Percentiles rank a stretch among this genome's conserved stretches.
These are phyloP conservation scores for Beauveria australis DNA, from an alignment of 2,329 filamentous ascomycete species.

Conservation along the genomic window DNA sequence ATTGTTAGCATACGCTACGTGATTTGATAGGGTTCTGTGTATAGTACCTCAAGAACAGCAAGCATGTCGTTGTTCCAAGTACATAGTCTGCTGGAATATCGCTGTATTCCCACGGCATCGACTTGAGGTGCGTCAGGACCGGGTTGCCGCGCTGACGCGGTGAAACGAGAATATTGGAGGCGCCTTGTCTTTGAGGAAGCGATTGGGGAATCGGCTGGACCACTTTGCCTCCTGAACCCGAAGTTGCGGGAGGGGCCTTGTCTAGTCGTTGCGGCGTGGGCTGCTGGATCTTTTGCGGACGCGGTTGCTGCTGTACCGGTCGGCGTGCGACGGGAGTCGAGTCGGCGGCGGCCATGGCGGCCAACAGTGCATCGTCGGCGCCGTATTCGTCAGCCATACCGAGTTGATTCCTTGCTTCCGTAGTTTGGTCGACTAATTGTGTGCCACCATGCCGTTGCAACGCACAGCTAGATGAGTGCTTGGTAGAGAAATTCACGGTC, in stretches of 20 bases:
- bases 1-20: not conserved
- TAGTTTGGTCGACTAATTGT: not conserved
- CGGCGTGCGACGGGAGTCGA: conserved; percentile 19
- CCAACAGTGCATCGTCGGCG: conserved; percentile 47
- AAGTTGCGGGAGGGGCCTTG: conserved; percentile 30
- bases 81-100: conserved; percentile 95
- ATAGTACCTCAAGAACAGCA: conserved; percentile 68
- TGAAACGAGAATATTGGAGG: conserved; percentile 80
- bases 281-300: conserved; percentile 35
- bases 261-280: conserved; percentile 50
- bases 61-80: conserved; percentile 78
- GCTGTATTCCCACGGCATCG: conserved; percentile 89
- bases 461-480: not conserved
- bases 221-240: conserved; percentile 43
- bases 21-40: not conserved
- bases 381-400: conserved; percentile 48
- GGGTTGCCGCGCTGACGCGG: conserved; percentile 93
- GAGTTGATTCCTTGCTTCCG: not conserved
- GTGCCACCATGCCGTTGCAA: not conserved
- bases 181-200: conserved; percentile 55
- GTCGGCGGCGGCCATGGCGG: conserved; percentile 45
- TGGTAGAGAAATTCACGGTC: not conserved
- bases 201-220: conserved; percentile 85
- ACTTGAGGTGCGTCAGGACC: conserved; percentile 72
- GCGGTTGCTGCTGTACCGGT: conserved; percentile 28